phyloP scores from a whole-genome alignment of 768 basidiomycete genomes.

The Mycena galericulata region DNA sequence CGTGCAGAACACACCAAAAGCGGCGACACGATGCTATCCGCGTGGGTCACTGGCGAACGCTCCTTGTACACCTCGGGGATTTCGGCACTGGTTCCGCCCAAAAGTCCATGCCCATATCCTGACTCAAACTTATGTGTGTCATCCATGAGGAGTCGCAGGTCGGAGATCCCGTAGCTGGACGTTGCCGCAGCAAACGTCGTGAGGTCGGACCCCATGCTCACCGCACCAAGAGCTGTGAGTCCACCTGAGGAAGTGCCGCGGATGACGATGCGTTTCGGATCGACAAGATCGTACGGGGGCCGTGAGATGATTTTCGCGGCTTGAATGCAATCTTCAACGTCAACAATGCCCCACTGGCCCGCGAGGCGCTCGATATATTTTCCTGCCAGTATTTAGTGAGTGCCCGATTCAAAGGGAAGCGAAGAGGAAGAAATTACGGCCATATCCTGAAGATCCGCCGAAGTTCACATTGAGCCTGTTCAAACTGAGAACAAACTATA shows the following conservation, averaged over 20 bases:
- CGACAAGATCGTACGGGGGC: slow-evolving; percentile 63
- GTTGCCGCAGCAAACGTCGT: slow-evolving; percentile 72
- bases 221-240: slow-evolving; percentile 68
- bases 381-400: background rate
- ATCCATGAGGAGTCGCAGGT: slow-evolving; percentile 60
- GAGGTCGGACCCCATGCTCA: slow-evolving; percentile 54
- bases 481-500: background rate
- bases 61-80: slow-evolving; percentile 59
- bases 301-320: slow-evolving; percentile 55
- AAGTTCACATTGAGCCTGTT: slow-evolving; percentile 69
- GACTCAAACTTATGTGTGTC: slow-evolving; percentile 72
- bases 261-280: slow-evolving; percentile 72
- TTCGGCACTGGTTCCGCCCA: slow-evolving; percentile 63
- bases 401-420: too few species aligned
- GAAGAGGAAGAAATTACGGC: slow-evolving; percentile 48
- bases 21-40: slow-evolving; percentile 62
- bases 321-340: slow-evolving; percentile 63
- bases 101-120: slow-evolving; percentile 57
- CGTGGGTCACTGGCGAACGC: slow-evolving; percentile 63
- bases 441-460: slow-evolving; percentile 70
- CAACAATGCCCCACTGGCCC: slow-evolving; percentile 69
- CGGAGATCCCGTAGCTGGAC: slow-evolving; percentile 75
- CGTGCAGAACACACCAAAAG: slow-evolving; percentile 55
- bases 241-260: slow-evolving; percentile 83
- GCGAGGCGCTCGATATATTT: slow-evolving; percentile 56